Conservation (phyloP, 768 basidiomycete species). For the Piloderma croceum region DNA sequence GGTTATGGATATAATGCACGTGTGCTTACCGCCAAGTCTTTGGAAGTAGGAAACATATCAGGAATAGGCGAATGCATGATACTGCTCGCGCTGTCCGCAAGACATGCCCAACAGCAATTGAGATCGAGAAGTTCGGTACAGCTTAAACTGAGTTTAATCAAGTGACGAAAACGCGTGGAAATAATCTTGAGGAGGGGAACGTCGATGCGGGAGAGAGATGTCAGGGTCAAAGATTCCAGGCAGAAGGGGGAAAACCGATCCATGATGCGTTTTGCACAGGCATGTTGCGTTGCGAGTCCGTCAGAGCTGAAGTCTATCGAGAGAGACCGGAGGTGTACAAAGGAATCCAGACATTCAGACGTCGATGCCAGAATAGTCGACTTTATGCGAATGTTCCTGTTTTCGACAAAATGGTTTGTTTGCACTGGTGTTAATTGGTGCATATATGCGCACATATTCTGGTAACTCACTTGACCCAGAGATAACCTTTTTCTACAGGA, state of each 20-base stretch:
- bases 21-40: slow-evolving; percentile 53
- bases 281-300: slow-evolving; percentile 40
- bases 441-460: slow-evolving; percentile 12
- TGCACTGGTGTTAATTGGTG: slow-evolving; percentile 26
- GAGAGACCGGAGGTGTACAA: slow-evolving; percentile 35
- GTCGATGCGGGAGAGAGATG: slow-evolving; percentile 55
- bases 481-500: no score
- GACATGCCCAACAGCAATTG: slow-evolving; percentile 59
- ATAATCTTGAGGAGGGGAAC: slow-evolving; percentile 41
- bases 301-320: slow-evolving; percentile 39
- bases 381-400: no score
- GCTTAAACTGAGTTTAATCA: slow-evolving; percentile 49
- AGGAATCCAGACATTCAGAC: slow-evolving; percentile 20
- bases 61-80: slow-evolving; percentile 61
- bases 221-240: slow-evolving; percentile 46
- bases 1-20: no score
- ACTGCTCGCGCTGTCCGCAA: slow-evolving; percentile 52
- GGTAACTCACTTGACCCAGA: slow-evolving; percentile 44
- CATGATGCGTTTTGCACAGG: slow-evolving; percentile 30
- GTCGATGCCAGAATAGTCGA: slow-evolving; percentile 21
- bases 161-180: slow-evolving; percentile 37
- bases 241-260: slow-evolving; percentile 27
- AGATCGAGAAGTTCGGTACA: slow-evolving; percentile 54
- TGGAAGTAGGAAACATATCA: slow-evolving; percentile 37
- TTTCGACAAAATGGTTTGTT: no score